Base-by-base conservation (phyloP, 2,329 filamentous ascomycete genomes). In the Phialophora macrospora region DNA sequence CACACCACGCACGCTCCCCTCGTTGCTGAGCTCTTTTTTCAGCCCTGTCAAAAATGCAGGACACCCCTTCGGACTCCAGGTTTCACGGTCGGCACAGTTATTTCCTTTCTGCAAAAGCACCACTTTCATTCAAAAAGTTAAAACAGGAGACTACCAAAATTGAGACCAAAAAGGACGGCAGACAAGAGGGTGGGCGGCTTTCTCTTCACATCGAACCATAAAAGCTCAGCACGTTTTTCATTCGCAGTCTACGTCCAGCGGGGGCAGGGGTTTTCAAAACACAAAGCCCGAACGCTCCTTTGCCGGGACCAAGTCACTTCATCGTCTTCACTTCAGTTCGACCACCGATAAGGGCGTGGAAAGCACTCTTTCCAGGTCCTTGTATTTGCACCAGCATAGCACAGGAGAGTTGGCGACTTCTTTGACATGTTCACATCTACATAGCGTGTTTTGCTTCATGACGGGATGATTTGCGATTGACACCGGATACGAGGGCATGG, bases 161-260 rank as follows among this genome's bases (percentile, higher is more conserved):
- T 49, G 62, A 62, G 62, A 34, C 32, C 28, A 38, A 46, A 68
- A 62, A 41, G 58, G 55, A 58, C 48, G 59, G 56, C 24, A 38
- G 38, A 52, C 41, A 51, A 49, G 26, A 63, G 46, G 59, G 66
- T 60, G 63, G 66, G 66, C 64, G 66, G 66, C 60, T 54, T 63
- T 63, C 60, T 65, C 55, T 64, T 68, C 38, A 20, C 38, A 44
- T 55, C 62, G 58, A 52, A 51, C 34, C 52, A 38, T 38, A 67
- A 67, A 67, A 67, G 65, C 62, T 67, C 65, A 58, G 55, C 52
- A 55, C 32, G 26, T 60, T 49, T 28, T 41, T 17, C 38, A 34
- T 61, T 46, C 30, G 9, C 32, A 41, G 24, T 61, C 56, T 26
- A 48, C 14, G 38, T 41, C n/a, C 38, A 49, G 12, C 24, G n/a